phyloP scores from a whole-genome alignment of 2,329 filamentous ascomycete species.

The Colletotrichum falcatum region DNA sequence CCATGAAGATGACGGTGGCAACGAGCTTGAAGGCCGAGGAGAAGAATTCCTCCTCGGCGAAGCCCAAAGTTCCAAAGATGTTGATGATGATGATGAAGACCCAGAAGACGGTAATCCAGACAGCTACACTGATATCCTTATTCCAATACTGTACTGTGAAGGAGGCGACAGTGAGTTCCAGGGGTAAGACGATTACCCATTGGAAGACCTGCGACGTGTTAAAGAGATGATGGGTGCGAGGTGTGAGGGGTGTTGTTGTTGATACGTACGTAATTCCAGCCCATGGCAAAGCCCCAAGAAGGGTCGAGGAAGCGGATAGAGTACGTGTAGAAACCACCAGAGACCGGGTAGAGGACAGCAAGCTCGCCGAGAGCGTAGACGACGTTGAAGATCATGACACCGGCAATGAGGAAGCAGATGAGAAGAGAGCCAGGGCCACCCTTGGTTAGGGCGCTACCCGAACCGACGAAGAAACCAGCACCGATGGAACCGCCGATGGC shows the following conservation, averaged over 20 bases:
- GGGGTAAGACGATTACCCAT: slow-evolving; percentile 62
- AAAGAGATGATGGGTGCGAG: neutral
- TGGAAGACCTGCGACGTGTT: slow-evolving; percentile 52
- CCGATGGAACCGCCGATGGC: slow-evolving; percentile 72
- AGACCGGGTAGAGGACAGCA: slow-evolving; percentile 71
- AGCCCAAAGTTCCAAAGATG: slow-evolving; percentile 66
- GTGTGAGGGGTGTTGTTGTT: fast-evolving
- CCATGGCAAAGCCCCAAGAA: slow-evolving; percentile 68
- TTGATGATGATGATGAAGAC: slow-evolving; percentile 63
- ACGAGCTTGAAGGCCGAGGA: slow-evolving; percentile 67
- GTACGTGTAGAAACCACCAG: slow-evolving; percentile 73
- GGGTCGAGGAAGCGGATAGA: slow-evolving; percentile 72
- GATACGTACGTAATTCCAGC: slow-evolving; percentile 57
- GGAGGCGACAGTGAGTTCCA: slow-evolving; percentile 63
- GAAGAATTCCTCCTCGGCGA: slow-evolving; percentile 68
- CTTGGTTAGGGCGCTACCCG: slow-evolving; percentile 63
- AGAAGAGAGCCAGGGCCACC: slow-evolving; percentile 61
- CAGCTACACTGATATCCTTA: slow-evolving; percentile 56
- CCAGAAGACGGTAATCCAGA: slow-evolving; percentile 68
- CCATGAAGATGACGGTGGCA: slow-evolving; percentile 71
- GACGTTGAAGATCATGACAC: slow-evolving; percentile 72
- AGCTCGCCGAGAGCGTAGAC: slow-evolving; percentile 71
- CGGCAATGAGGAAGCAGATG: slow-evolving; percentile 66
- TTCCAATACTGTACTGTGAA: slow-evolving; percentile 67
- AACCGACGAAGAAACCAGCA: slow-evolving; percentile 73